These are phyloP conservation scores for Trypanosoma brucei DNA, from an alignment of 208 protist genomes.

Conservation along the genomic window DNA sequence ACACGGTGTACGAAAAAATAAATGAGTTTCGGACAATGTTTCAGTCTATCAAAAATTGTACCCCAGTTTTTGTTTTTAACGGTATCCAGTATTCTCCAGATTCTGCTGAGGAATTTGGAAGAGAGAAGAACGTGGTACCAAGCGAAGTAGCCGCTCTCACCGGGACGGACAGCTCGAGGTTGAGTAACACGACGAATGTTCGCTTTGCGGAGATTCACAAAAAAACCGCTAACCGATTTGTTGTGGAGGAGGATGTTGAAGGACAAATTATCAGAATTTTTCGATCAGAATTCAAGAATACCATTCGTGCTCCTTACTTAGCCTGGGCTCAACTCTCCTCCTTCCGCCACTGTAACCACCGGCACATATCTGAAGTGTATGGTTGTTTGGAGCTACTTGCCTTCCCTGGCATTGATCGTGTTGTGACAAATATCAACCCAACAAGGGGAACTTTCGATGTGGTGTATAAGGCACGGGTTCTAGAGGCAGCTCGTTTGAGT, in stretches of 20 bases:
- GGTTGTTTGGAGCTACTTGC: constrained; percentile 79
- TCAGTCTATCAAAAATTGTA: constrained; percentile 18
- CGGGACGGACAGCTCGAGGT: constrained; percentile 17
- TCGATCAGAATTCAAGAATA: constrained; percentile 40
- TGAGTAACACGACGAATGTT: constrained; percentile 10
- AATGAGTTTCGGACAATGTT: constrained; percentile 20
- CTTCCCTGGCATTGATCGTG: constrained; percentile 78
- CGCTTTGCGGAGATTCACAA: constrained; percentile 28
- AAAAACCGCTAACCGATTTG: constrained; percentile 48
- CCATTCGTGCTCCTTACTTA: constrained; percentile 78
- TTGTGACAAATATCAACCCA: constrained; percentile 77
- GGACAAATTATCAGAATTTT: constrained; percentile 61
- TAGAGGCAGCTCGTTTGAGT: constrained; percentile 33
- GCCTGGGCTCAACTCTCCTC: constrained; percentile 85
- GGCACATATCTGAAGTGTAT: constrained; percentile 60
- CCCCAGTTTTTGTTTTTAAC: constrained; percentile 22
- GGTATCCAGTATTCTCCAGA: constrained; percentile 23
- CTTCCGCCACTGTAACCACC: constrained; percentile 46
- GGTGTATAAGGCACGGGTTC: constrained; percentile 49
- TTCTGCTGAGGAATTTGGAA: constrained; percentile 10
- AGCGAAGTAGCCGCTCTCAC: constrained; percentile 9
- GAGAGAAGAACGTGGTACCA: constrained; percentile 10
- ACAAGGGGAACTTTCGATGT: constrained; percentile 57
- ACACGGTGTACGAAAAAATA: constrained; percentile 61
- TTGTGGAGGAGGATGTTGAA: constrained; percentile 80